These are phyloP conservation scores for Leccinum pachyderme DNA, from an alignment of 1,284 basidiomycete species.

Conservation along the genomic window DNA sequence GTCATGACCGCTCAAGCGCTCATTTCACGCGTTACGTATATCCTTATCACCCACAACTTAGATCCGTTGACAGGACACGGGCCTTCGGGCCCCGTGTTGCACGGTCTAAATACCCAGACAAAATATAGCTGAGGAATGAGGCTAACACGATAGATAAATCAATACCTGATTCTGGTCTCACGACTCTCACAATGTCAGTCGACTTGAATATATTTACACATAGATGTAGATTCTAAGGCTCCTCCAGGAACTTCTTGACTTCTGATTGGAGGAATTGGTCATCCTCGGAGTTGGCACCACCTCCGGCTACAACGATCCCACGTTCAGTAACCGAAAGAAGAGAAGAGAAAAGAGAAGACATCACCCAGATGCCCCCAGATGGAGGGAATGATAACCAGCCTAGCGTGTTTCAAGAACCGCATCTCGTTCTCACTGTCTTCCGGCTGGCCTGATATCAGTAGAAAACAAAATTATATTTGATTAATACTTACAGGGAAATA, in stretches of 20 bases:
- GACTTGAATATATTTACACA: conserved; percentile 10
- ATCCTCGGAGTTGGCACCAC: conserved; percentile 38
- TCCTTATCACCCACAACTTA: background rate
- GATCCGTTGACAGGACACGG: background rate
- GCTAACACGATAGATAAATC: background rate
- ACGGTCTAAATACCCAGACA: background rate
- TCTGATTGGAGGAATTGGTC: conserved; percentile 38
- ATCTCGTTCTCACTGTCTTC: conserved; percentile 57
- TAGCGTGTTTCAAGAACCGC: conserved; percentile 40
- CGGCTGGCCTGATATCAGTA: conserved; percentile 37
- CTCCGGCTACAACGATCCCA: conserved; percentile 36
- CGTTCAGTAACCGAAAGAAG: background rate
- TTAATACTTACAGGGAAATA: conserved; percentile 49
- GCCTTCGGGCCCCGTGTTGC: background rate
- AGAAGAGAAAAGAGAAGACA: background rate
- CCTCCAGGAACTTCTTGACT: conserved; percentile 39
- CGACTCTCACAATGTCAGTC: background rate
- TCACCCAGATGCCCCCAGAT: conserved; percentile 59
- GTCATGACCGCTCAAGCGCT: background rate
- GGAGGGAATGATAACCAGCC: conserved; percentile 51
- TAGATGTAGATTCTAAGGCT: conserved; percentile 11
- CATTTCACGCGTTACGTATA: background rate
- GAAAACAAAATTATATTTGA: background rate
- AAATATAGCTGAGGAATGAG: background rate
- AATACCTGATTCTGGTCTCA: background rate